These are phyloP conservation scores for Solanum sitiens DNA, from an alignment of 257 asterid genomes.

Conservation along the genomic window DNA sequence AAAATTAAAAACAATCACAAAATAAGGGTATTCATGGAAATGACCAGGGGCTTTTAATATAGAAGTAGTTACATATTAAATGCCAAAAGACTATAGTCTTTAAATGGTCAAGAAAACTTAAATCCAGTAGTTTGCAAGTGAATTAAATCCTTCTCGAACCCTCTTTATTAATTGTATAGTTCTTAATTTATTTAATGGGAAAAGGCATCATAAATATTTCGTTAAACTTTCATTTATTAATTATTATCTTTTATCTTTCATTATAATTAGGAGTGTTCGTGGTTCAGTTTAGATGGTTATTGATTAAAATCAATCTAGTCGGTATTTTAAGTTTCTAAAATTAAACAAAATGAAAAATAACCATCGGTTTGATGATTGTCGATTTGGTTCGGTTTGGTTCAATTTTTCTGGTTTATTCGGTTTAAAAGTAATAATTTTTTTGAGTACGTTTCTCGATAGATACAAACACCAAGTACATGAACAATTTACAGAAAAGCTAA, in stretches of 20 bases:
- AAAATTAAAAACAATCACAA: too few relatives aligned
- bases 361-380: too few relatives aligned
- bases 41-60: background rate
- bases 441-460: too few relatives aligned
- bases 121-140: background rate
- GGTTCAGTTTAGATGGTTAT: too few relatives aligned
- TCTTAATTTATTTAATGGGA: background rate
- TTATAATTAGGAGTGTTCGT: background rate
- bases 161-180: background rate
- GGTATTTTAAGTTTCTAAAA: too few relatives aligned
- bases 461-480: too few relatives aligned
- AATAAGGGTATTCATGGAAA: background rate
- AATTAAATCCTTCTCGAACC: background rate
- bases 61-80: background rate
- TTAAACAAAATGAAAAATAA: too few relatives aligned
- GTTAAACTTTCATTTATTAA: background rate
- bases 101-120: background rate
- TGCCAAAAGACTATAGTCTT: background rate
- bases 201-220: background rate
- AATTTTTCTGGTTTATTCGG: too few relatives aligned
- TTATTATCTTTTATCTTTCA: background rate
- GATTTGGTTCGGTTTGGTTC: too few relatives aligned
- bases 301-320: too few relatives aligned
- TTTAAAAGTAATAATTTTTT: too few relatives aligned
- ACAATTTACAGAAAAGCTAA: too few relatives aligned